These are phyloP conservation scores for Aspergillus kassunensis DNA, from an alignment of 495 filamentous ascomycete species.

Conservation along the genomic window DNA sequence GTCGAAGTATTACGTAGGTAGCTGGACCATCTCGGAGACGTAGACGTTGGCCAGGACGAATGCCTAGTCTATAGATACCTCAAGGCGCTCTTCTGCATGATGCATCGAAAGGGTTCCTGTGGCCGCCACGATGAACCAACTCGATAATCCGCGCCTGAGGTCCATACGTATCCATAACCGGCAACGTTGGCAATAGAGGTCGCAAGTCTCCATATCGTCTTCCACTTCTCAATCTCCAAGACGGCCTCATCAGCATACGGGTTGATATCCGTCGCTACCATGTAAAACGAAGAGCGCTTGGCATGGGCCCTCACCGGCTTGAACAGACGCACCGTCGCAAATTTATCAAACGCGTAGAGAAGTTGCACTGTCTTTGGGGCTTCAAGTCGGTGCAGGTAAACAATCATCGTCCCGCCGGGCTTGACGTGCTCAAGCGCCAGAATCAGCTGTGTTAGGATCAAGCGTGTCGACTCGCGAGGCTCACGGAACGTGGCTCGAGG, in stretches of 20 bases:
- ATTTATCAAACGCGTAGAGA: conserved; percentile 39
- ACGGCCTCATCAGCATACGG: conserved; percentile 27
- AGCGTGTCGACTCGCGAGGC: conserved; percentile 34
- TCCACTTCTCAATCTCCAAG: conserved; percentile 38
- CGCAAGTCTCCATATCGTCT: conserved; percentile 37
- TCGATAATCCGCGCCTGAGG: too few species aligned
- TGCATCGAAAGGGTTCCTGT: too few species aligned
- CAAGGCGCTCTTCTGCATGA: too few species aligned
- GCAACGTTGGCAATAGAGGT: too few species aligned
- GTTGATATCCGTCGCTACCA: conserved; percentile 48
- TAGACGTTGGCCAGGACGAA: too few species aligned
- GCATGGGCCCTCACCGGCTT: conserved; percentile 44
- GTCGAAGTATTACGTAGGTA: too few species aligned
- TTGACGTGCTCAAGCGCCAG: conserved; percentile 45
- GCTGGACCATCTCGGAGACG: too few species aligned
- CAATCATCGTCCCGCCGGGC: conserved; percentile 44
- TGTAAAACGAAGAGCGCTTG: conserved; percentile 51
- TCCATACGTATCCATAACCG: too few species aligned
- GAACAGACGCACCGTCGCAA: conserved; percentile 43
- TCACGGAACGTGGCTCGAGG: conserved; percentile 38
- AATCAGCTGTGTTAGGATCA: conserved; percentile 42
- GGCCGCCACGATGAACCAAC: too few species aligned
- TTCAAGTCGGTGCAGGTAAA: conserved; percentile 50
- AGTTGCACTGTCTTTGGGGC: conserved; percentile 33
- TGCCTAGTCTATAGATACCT: too few species aligned